Percentiles rank a stretch among this genome's conserved stretches.
Evolutionary conservation across 140 eudicot species (phyloP).

Genomic region (Cichorium intybus): DNA sequence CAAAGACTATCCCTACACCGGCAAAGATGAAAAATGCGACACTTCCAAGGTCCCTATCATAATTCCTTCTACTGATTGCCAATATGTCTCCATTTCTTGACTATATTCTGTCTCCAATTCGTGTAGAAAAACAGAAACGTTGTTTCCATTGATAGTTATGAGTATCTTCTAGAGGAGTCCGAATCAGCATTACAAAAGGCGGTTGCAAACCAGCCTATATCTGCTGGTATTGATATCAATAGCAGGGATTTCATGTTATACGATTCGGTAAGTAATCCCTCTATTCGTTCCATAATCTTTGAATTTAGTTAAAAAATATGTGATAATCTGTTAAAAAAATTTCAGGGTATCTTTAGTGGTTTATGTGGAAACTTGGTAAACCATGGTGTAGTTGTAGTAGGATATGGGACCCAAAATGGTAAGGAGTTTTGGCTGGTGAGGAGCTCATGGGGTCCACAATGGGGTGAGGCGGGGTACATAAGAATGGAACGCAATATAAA

Average conservation of each 20-base stretch:
- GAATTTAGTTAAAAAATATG: neutral
- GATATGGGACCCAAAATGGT: neutral
- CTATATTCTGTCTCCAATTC: neutral
- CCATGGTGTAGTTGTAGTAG: constrained; percentile 1
- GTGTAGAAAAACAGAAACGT: constrained; percentile 64
- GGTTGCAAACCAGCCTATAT: constrained; percentile 66
- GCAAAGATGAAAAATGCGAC: constrained; percentile 57
- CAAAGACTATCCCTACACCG: constrained; percentile 64
- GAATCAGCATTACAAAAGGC: constrained; percentile 69
- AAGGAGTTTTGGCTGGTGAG: neutral
- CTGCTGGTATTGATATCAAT: constrained; percentile 84
- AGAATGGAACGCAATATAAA: neutral
- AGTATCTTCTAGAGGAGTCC: constrained; percentile 66
- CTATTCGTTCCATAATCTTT: neutral
- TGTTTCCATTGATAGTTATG: constrained; percentile 61
- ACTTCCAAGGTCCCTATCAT: constrained; percentile 31
- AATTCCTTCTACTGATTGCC: neutral
- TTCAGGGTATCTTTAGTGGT: neutral
- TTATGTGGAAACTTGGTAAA: neutral
- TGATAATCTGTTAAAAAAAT: neutral
- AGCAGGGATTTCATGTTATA: constrained; percentile 74
- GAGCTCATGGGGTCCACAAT: neutral
- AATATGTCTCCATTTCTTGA: neutral
- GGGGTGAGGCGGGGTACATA: neutral
- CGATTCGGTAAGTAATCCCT: constrained; percentile 48